These are phyloP conservation scores for Zygoascus biomembranicola DNA, from an alignment of 805 yeast genomes.

Conservation along the genomic window DNA sequence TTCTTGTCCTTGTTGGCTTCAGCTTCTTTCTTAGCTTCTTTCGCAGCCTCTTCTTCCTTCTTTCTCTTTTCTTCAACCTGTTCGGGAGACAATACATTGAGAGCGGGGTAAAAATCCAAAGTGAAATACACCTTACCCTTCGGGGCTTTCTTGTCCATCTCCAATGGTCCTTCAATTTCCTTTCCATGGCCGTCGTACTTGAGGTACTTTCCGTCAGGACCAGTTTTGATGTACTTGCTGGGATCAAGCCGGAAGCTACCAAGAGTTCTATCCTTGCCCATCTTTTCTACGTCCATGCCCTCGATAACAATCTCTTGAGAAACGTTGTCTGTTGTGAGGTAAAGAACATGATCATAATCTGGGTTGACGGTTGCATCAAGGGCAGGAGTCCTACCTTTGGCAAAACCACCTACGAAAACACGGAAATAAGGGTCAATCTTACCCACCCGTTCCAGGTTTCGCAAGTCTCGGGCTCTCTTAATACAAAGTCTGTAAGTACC, in stretches of 20 bases:
- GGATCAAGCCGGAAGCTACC: slow-evolving; percentile 73
- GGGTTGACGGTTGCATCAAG: slow-evolving; percentile 65
- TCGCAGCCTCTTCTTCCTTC: slow-evolving; percentile 24
- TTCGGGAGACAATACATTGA: slow-evolving; percentile 70
- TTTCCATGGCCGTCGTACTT: slow-evolving; percentile 28
- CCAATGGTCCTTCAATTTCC: slow-evolving; percentile 53
- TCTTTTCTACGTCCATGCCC: slow-evolving; percentile 83
- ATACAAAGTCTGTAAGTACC: slow-evolving; percentile 76
- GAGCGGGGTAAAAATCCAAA: slow-evolving; percentile 73
- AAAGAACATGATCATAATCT: slow-evolving; percentile 74
- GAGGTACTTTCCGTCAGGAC: slow-evolving; percentile 48
- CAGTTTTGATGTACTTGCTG: slow-evolving; percentile 55
- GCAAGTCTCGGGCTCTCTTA: slow-evolving; percentile 61
- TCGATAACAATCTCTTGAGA: slow-evolving; percentile 79
- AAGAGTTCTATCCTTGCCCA: slow-evolving; percentile 73
- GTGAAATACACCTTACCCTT: slow-evolving; percentile 72
- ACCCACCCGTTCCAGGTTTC: slow-evolving; percentile 83
- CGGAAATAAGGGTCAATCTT: slow-evolving; percentile 88
- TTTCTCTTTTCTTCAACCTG: slow-evolving; percentile 50
- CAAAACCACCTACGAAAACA: slow-evolving; percentile 66
- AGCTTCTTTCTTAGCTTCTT: slow-evolving; percentile 24
- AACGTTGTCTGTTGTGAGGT: slow-evolving; percentile 73
- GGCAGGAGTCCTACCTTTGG: slow-evolving; percentile 69
- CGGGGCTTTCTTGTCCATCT: slow-evolving; percentile 66
- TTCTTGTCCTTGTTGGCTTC: slow-evolving; percentile 17